Percentiles rank a stretch among this genome's conserved stretches.
phyloP scores from a whole-genome alignment of 495 filamentous ascomycete genomes.

The Sordaria brevicollis region DNA sequence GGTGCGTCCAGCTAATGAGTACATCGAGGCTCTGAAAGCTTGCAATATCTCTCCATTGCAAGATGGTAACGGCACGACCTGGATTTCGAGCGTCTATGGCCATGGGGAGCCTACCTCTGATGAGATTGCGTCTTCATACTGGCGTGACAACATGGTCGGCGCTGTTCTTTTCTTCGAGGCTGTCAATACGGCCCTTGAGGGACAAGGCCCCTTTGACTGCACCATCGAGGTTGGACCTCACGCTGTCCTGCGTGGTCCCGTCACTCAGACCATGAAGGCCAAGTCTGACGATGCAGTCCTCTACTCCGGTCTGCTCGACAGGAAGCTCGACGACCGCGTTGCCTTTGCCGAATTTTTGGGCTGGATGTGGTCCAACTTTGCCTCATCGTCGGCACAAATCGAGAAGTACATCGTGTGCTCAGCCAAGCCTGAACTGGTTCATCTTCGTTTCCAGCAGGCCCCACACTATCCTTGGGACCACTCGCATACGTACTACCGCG shows the following conservation, averaged over 20 bases:
- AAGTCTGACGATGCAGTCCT: slow-evolving; percentile 14
- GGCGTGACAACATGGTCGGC: slow-evolving; percentile 48
- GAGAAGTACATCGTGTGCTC: slow-evolving; percentile 27
- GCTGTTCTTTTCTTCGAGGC: slow-evolving; percentile 49
- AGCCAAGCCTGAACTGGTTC: slow-evolving; percentile 11
- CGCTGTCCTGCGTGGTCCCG: slow-evolving; percentile 40
- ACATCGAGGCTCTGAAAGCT: slow-evolving; percentile 21
- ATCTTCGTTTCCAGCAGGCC: slow-evolving; percentile 16
- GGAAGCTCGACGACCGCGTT: slow-evolving; percentile 26
- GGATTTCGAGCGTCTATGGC: slow-evolving; percentile 33
- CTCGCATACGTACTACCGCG: slow-evolving; percentile 30
- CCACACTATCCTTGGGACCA: slow-evolving; percentile 44
- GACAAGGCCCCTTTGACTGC: slow-evolving; percentile 28
- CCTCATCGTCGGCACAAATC: slow-evolving; percentile 12
- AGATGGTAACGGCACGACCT: slow-evolving; percentile 15
- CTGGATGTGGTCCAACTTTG: slow-evolving; percentile 38
- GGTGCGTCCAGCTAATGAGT: slow-evolving; percentile 28
- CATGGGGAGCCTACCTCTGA: slow-evolving; percentile 4
- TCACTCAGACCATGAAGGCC: slow-evolving; percentile 29
- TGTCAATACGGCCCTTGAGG: slow-evolving; percentile 25
- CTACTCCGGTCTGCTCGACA: slow-evolving; percentile 30
- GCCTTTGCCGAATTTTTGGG: slow-evolving; percentile 38
- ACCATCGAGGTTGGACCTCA: slow-evolving; percentile 50
- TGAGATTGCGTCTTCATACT: slow-evolving; percentile 35
- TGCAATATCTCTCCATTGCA: slow-evolving; percentile 14